Evolutionary conservation across 257 asterid genomes (phyloP).

Genomic region (Anisodus acutangulus): DNA sequence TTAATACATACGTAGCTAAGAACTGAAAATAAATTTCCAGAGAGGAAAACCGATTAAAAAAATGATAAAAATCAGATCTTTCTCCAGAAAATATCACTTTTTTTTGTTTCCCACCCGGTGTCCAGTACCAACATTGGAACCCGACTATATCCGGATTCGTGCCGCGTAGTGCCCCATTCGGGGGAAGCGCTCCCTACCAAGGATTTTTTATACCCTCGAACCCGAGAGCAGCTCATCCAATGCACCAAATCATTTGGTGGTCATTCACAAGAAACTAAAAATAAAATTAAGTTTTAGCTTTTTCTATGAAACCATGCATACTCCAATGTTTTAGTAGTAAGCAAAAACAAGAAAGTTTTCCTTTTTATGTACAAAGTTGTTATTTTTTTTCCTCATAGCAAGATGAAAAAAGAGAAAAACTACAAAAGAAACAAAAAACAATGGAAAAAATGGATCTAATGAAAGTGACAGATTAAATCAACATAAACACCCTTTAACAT

Average conservation of each 20-base stretch:
- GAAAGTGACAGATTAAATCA: background rate
- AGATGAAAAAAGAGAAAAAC: background rate
- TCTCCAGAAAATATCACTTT: background rate
- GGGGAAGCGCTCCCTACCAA: too few relatives aligned
- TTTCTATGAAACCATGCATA: background rate
- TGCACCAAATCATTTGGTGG: too few relatives aligned
- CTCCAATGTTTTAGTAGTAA: background rate
- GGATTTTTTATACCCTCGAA: too few relatives aligned
- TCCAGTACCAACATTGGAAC: too few relatives aligned
- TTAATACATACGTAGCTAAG: background rate
- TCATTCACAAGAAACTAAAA: background rate
- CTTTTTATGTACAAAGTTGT: background rate
- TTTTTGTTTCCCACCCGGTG: too few relatives aligned
- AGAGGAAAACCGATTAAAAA: background rate
- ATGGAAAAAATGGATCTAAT: background rate
- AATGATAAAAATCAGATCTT: background rate
- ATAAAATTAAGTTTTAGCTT: background rate
- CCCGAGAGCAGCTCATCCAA: too few relatives aligned
- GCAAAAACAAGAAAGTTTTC: background rate
- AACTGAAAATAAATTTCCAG: background rate
- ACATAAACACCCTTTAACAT: background rate
- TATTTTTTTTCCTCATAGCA: background rate
- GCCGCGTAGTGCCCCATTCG: too few relatives aligned
- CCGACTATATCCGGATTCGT: too few relatives aligned
- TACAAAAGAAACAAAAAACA: slow-evolving; percentile 16